Conservation (phyloP, 805 yeast species). For the Cyberlindnera xishuangbannaensis region DNA sequence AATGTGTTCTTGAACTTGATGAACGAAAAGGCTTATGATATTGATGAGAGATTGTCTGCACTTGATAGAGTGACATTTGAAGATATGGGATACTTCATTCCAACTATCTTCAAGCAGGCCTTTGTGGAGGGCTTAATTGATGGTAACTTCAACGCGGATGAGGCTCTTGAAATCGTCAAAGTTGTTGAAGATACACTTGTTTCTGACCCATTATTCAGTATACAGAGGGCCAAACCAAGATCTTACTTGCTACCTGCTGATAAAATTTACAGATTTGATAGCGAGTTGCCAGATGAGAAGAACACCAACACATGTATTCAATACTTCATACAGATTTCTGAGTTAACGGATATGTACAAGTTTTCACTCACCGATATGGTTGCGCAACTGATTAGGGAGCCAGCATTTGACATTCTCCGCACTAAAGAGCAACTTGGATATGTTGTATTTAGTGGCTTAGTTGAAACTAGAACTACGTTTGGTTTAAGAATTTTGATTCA, state of each 20-base stretch:
- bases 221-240: constrained; percentile 39
- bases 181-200: constrained; percentile 34
- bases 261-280: constrained; percentile 40
- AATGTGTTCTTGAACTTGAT: constrained; percentile 54
- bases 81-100: constrained; percentile 45
- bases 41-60: constrained; percentile 53
- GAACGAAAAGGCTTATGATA: constrained; percentile 67
- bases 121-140: constrained; percentile 67
- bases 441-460: constrained; percentile 77
- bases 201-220: constrained; percentile 34
- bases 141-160: constrained; percentile 61
- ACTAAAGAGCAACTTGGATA: constrained; percentile 95
- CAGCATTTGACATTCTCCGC: constrained; percentile 82
- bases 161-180: constrained; percentile 46
- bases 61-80: constrained; percentile 40
- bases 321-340: constrained; percentile 64
- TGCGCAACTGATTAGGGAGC: constrained; percentile 74
- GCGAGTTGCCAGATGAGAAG: constrained; percentile 50
- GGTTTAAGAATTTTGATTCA: constrained; percentile 77
- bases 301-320: constrained; percentile 85
- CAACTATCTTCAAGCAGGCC: constrained; percentile 50
- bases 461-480: constrained; percentile 62
- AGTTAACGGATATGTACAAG: constrained; percentile 35
- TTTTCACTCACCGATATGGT: constrained; percentile 57
- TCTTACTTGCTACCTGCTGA: constrained; percentile 37